Conservation (phyloP, 176 grass and related monocot species). For the Alopecurus myosuroides region DNA sequence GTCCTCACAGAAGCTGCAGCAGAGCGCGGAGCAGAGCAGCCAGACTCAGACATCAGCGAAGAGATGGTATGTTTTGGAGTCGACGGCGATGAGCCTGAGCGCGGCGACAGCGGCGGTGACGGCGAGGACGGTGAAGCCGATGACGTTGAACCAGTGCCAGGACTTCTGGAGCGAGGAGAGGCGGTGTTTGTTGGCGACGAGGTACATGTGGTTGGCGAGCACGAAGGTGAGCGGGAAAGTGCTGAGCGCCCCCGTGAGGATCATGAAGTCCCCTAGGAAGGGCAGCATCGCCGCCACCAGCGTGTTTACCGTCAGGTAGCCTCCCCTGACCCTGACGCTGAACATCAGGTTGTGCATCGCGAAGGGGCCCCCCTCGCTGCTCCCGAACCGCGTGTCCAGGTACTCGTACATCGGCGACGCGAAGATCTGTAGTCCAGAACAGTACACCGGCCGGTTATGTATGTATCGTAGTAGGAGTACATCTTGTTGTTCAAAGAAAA, state of each 20-base stretch:
- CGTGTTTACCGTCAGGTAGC: constrained; percentile 64
- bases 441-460: no score
- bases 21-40: background rate
- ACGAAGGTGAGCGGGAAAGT: constrained; percentile 73
- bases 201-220: constrained; percentile 78
- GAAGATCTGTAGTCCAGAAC: constrained; percentile 38
- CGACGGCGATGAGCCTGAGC: constrained; percentile 45
- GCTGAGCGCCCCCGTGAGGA: constrained; percentile 67
- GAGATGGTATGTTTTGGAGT: constrained; percentile 58
- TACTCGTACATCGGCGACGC: constrained; percentile 77
- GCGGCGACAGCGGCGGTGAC: constrained; percentile 46
- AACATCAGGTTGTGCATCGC: constrained; percentile 51
- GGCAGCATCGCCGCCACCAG: constrained; percentile 68
- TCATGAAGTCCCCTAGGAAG: constrained; percentile 76
- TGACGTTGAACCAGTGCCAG: constrained; percentile 74
- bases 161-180: constrained; percentile 41
- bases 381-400: constrained; percentile 63
- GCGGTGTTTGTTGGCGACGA: constrained; percentile 35
- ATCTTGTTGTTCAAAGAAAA: no score
- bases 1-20: background rate
- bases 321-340: constrained; percentile 59
- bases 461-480: no score
- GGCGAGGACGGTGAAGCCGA: constrained; percentile 52
- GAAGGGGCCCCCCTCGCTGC: constrained; percentile 34
- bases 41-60: constrained; percentile 56